Evolutionary conservation across 768 basidiomycete species (phyloP), one percentile per base, ranked within the genome.

Genomic region (Stropharia rugosoannulata): DNA sequence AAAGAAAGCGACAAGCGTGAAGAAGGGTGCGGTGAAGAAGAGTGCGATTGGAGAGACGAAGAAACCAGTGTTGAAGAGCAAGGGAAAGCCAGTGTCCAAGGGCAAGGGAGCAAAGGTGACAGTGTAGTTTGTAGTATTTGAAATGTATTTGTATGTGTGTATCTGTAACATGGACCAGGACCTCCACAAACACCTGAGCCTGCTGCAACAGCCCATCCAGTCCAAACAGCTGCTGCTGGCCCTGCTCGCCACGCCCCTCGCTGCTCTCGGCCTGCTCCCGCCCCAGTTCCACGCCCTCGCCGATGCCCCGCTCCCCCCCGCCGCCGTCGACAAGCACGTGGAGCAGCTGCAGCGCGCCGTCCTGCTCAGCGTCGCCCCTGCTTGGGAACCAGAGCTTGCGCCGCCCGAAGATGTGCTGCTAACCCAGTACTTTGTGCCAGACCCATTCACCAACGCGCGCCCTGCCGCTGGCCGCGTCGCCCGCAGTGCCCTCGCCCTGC

Each of bases 391-490:
- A 1, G 55, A 66, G 3, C 73, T 95, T 39, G 67, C 70, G n/a
- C 27, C 27, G 27, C 79, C 86, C 55, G 69, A 82, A 36, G 67
- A 78, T 19, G 70, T 74, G 10, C 68, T 93, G 15, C 61, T 84
- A 1, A 78, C 85, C 39, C 84, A 87, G 57, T 93, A 86, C 68
- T 93, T 95, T 64, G 85, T 83, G 63, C 92, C 92, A 5, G 81
- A 85, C 62, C 63, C 71, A 18, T 82, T 86, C 64, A 77, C 73
- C 12, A 83, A 79, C 60, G 72, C 84, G 1, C 75, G 75, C 8
- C 57, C 75, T 8, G 64, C 73, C 5, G 80, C 86, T 0, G 81
- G 82, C 19, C 71, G 82, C 29, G 73, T 86, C 15, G 82, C 83
- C 11, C 51, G 84, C 4, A 69, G 75, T 43, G 83, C 89, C 2